A percentile compares a stretch with the other conserved stretches of the same genome.
Evolutionary conservation across 2,329 filamentous ascomycete species (phyloP).

Genomic region (Colletotrichum sidae): DNA sequence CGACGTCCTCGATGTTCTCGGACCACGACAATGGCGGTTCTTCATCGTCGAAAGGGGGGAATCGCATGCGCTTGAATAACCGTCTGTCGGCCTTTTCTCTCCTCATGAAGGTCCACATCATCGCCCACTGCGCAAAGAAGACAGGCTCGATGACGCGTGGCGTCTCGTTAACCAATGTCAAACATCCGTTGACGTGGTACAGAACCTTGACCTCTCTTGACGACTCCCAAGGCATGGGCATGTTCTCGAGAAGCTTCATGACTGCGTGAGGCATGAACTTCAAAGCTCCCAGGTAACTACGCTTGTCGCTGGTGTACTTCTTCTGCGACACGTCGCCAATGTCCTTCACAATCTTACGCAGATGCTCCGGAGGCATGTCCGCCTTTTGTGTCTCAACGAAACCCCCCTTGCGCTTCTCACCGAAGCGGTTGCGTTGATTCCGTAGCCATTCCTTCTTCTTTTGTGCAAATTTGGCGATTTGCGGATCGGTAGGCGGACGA

Average conservation of each 20-base stretch:
- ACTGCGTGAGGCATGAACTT: slow-evolving; percentile 99
- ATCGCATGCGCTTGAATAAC: slow-evolving; percentile 98
- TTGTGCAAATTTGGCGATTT: slow-evolving; percentile 93
- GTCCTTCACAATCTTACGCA: slow-evolving; percentile 98
- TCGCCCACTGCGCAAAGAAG: slow-evolving; percentile 98
- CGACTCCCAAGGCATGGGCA: slow-evolving; percentile 99
- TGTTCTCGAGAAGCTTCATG: slow-evolving; percentile 96
- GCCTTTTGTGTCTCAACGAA: slow-evolving; percentile 99
- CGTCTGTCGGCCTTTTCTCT: slow-evolving; percentile 96
- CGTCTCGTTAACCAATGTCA: slow-evolving; percentile 96
- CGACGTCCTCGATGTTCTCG: slow-evolving; percentile 98
- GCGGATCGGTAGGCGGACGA: slow-evolving; percentile 82
- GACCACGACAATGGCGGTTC: slow-evolving; percentile 98
- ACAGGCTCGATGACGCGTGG: slow-evolving; percentile 97
- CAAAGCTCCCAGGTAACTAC: slow-evolving; percentile 94
- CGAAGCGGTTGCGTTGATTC: slow-evolving; percentile 89
- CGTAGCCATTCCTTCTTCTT: slow-evolving; percentile 99
- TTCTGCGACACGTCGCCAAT: slow-evolving; percentile 99
- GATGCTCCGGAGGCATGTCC: slow-evolving; percentile 97
- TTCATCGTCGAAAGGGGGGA: slow-evolving; percentile 98
- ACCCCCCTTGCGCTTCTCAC: slow-evolving; percentile 95
- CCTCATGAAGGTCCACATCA: slow-evolving; percentile 99
- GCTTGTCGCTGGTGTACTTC: slow-evolving; percentile 98
- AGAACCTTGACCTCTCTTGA: slow-evolving; percentile 96
- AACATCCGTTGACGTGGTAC: slow-evolving; percentile 97